A percentile compares a stretch with the other conserved stretches of the same genome.
phyloP scores from a whole-genome alignment of 2,329 filamentous ascomycete species.

The Achaetomium macrosporum region DNA sequence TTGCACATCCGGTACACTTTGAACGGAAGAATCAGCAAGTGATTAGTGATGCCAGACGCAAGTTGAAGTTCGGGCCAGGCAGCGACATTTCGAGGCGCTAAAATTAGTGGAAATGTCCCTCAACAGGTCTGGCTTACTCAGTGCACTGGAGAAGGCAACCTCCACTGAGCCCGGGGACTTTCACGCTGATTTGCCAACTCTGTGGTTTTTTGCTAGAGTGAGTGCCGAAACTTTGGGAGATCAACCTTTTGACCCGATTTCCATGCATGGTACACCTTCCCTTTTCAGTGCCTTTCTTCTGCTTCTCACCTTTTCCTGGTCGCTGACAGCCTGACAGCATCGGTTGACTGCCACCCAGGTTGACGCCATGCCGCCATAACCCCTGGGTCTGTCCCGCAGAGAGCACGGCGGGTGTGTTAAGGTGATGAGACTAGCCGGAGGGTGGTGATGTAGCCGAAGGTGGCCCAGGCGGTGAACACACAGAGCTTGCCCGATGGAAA shows the following conservation, averaged over 20 bases:
- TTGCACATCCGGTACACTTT: too few relatives aligned
- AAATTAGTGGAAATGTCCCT: slow-evolving; percentile 5
- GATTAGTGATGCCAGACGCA: background rate
- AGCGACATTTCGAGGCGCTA: slow-evolving; percentile 10
- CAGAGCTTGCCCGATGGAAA: background rate
- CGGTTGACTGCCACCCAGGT: too few relatives aligned
- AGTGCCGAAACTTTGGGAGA: background rate
- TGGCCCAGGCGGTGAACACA: slow-evolving; percentile 14
- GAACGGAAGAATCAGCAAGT: background rate
- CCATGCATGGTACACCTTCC: too few relatives aligned
- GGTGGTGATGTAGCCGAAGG: background rate
- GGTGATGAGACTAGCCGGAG: background rate
- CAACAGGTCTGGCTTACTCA: slow-evolving; percentile 9
- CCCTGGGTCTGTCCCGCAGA: background rate
- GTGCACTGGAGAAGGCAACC: background rate
- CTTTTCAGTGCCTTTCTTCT: too few relatives aligned
- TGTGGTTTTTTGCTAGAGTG: background rate
- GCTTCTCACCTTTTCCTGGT: too few relatives aligned
- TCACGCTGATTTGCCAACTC: background rate
- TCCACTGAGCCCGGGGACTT: background rate
- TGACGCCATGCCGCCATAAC: too few relatives aligned
- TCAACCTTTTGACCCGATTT: background rate
- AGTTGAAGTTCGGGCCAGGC: background rate
- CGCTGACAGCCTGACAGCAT: too few relatives aligned
- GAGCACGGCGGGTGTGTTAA: background rate